Evolutionary conservation across 768 basidiomycete species (phyloP).

Genomic region (Naganishia vaughanmartiniae): DNA sequence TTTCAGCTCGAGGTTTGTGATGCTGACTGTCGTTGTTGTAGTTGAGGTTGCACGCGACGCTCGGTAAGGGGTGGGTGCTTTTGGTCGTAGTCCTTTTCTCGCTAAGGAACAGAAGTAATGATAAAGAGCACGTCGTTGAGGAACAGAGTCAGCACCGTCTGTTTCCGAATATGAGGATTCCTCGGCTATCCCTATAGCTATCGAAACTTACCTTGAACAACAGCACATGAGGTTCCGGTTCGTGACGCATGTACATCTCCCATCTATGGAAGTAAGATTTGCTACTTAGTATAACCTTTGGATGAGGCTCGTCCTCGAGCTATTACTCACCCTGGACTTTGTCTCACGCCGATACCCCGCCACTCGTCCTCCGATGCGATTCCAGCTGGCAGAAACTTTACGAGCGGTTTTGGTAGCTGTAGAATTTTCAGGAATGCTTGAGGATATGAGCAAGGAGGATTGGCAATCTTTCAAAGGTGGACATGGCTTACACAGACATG

Average conservation of each 20-base stretch:
- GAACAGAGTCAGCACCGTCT: neutral
- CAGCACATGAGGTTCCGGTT: constrained; percentile 33
- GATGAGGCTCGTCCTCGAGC: neutral
- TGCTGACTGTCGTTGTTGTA: constrained; percentile 9
- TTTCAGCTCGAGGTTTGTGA: neutral
- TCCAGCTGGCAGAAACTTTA: constrained; percentile 32
- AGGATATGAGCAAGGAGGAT: neutral
- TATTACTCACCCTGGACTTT: constrained; percentile 32
- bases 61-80: constrained; percentile 33
- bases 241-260: constrained; percentile 35
- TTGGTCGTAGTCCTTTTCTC: constrained; percentile 34
- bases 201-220: constrained; percentile 31
- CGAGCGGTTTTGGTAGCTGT: constrained; percentile 32
- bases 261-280: constrained; percentile 3
- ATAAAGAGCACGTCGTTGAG: neutral
- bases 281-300: neutral
- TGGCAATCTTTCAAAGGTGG: too few species aligned
- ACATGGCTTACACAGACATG: constrained; percentile 7
- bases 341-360: constrained; percentile 33
- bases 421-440: neutral
- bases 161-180: neutral
- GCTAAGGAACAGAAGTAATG: neutral
- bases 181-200: neutral
- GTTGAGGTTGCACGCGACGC: constrained; percentile 22
- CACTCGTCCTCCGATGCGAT: constrained; percentile 33